Base-by-base conservation (phyloP, 805 yeast species). In the Kregervanrija fluxuum region DNA sequence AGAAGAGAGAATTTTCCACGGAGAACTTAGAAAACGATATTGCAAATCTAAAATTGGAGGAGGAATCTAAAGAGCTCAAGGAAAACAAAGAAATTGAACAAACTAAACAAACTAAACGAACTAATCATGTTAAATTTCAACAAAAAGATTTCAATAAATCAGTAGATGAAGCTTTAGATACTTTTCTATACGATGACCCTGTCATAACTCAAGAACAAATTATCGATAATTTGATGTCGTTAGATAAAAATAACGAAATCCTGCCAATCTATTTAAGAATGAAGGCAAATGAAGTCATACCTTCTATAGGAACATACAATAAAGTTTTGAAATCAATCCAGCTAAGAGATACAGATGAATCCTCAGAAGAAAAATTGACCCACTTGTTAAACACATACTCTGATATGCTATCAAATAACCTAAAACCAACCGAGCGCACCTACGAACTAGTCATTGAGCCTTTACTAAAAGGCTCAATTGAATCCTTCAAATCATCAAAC, bases 331-430 rank as follows among this genome's bases (percentile, higher is more conserved):
- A 64, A 15, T 79, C 89, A 1, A 70, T 84, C 10, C 61, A 73
- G 11, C 48, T 60, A 37, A 70, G 93, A 59, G 54, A 77, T 34
- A 71, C 73, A 44, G 75, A 74, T 45, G 74, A 71, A 49, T 68
- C 79, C 22, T 61, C 76, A 6, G 88, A 84, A 57, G 73, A 72
- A 38, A 75, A 74, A 56, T 67, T 84, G 57, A 82, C 85, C 2
- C 76, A 73, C 43, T 59, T 84, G 46, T 64, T 84, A 50, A 80
- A 78, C 15, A 79, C 82, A 33, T 84, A 84, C 56, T 85, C 84
- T 41, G 89, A 82, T 53, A 64, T 82, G 57, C 67, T 84, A 34
- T 56, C 74, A 17, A 68, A 71, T 50, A 69, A 67, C 48, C 48
- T 77, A 35, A 80, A 76, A 56, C 93, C 93, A 13, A 68, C 73